Evolutionary conservation across 768 basidiomycete genomes (phyloP).

Genomic region (Tylopilus vinaceipallidus): DNA sequence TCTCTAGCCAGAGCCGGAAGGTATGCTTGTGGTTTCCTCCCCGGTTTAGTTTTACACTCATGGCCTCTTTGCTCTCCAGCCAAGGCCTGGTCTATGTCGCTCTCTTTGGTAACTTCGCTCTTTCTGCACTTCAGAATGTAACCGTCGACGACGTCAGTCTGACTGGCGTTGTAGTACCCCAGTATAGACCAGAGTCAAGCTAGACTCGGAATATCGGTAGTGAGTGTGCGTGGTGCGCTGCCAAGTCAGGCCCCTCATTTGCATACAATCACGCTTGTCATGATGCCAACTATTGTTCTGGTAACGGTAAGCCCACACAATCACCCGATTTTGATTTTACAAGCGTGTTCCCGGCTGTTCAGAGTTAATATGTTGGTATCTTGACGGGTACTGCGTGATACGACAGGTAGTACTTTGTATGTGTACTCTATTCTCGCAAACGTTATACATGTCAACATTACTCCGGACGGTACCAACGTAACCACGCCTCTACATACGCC

Average conservation of each 20-base stretch:
- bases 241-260: neutral
- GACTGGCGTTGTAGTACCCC: conserved; percentile 1
- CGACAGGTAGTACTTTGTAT: conserved; percentile 15
- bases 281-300: neutral
- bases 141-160: conserved; percentile 16
- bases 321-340: conserved; percentile 8
- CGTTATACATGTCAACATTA: neutral
- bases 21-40: no score
- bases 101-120: neutral
- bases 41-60: no score
- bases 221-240: neutral
- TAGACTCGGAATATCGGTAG: conserved; percentile 14
- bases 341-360: neutral
- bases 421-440: conserved; percentile 21
- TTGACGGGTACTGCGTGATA: neutral
- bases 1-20: no score
- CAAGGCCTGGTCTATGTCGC: no score
- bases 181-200: conserved; percentile 1
- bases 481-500: neutral
- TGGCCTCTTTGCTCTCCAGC: no score
- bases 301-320: neutral
- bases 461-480: neutral
- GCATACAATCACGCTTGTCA: conserved; percentile 21
- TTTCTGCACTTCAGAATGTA: conserved; percentile 11
- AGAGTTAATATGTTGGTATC: neutral